phyloP scores from a whole-genome alignment of 805 yeast species.

The Starmerella powellii region DNA sequence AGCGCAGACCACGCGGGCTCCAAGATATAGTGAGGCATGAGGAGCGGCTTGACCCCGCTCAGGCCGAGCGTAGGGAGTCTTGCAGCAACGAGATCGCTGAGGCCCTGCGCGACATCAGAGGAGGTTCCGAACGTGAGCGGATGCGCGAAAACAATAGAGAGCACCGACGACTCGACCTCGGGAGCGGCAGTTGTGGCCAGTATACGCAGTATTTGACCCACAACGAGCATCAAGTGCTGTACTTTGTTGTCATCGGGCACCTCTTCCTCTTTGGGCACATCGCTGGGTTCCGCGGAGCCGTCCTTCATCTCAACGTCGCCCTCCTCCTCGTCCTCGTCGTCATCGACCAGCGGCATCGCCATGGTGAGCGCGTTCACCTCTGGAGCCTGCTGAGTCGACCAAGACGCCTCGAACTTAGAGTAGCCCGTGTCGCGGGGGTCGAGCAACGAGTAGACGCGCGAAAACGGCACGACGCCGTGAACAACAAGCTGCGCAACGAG shows the following conservation, averaged over 20 bases:
- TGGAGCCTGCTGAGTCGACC: not conserved
- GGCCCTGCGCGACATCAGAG: slow-evolving; percentile 1
- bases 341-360: slow-evolving; percentile 18
- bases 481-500: slow-evolving; percentile 8
- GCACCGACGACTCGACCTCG: not conserved
- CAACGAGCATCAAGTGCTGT: not conserved
- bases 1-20: slow-evolving; percentile 10
- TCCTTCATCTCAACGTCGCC: not conserved
- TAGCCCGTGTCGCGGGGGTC: slow-evolving; percentile 4
- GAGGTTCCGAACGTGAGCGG: slow-evolving; percentile 4
- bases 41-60: not conserved
- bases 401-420: not conserved
- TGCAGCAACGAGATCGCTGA: not conserved
- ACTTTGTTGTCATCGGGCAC: not conserved
- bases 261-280: not conserved
- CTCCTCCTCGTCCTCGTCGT: slow-evolving; percentile 14
- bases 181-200: not conserved
- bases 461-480: slow-evolving; percentile 3
- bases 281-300: not conserved
- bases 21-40: slow-evolving; percentile 3
- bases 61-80: not conserved
- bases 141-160: not conserved
- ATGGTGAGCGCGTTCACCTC: slow-evolving; percentile 11
- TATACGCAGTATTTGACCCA: not conserved
- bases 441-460: slow-evolving; percentile 5